Evolutionary conservation across 768 basidiomycete species (phyloP).

Genomic region (Tephrocybe sp.): DNA sequence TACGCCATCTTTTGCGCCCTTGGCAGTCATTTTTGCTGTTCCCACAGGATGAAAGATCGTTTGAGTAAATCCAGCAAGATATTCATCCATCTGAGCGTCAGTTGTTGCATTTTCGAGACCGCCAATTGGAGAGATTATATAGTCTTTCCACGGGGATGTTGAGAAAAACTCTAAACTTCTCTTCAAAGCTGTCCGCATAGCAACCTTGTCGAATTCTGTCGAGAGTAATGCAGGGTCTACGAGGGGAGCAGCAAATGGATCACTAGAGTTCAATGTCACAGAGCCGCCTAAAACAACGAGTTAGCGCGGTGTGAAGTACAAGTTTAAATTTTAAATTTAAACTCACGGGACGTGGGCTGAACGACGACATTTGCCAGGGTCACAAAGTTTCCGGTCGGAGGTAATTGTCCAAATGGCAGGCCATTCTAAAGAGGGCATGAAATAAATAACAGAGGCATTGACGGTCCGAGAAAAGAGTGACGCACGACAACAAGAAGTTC

Average conservation of each 20-base stretch:
- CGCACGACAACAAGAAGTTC: slow-evolving; percentile 15
- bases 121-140: not conserved
- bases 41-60: slow-evolving; percentile 21
- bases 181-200: slow-evolving; percentile 1
- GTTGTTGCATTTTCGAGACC: slow-evolving; percentile 2
- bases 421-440: not conserved
- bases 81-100: not conserved
- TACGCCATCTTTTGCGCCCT: slow-evolving; percentile 24
- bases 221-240: not conserved
- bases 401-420: not conserved
- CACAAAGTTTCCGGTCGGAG: slow-evolving; percentile 9
- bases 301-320: no score
- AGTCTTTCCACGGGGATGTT: slow-evolving; percentile 1
- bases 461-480: not conserved
- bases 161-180: not conserved
- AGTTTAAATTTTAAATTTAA: no score
- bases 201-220: slow-evolving; percentile 1
- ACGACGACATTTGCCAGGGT: slow-evolving; percentile 4
- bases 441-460: not conserved
- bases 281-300: not conserved
- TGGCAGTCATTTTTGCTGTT: slow-evolving; percentile 27
- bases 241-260: not conserved
- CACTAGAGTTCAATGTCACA: slow-evolving; percentile 1
- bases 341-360: slow-evolving; percentile 5
- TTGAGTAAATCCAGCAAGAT: not conserved